phyloP scores from a whole-genome alignment of 1,284 basidiomycete genomes.

The Papiliotrema laurentii region DNA sequence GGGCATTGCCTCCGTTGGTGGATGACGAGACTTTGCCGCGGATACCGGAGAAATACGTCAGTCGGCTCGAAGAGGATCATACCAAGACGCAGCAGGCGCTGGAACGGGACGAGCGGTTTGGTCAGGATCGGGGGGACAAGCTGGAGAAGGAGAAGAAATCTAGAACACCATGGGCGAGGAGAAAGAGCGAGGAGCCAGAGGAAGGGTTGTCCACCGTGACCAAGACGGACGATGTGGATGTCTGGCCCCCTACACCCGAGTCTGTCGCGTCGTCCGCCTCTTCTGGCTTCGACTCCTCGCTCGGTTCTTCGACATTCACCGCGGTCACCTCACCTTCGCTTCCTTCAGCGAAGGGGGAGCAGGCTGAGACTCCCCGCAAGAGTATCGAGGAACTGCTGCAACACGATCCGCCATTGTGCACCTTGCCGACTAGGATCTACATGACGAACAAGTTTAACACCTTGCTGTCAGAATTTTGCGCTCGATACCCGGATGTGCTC shows the following conservation, averaged over 20 bases:
- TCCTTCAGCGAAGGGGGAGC: background rate
- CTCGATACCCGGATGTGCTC: constrained; percentile 22
- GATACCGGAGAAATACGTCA: constrained; percentile 44
- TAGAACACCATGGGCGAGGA: constrained; percentile 16
- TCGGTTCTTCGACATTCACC: background rate
- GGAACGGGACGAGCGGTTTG: constrained; percentile 5
- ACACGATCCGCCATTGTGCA: constrained; percentile 35
- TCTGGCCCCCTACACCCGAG: background rate
- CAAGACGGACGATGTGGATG: constrained; percentile 13
- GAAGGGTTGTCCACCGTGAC: too few species aligned
- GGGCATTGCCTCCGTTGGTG: constrained; percentile 38
- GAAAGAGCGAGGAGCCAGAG: constrained; percentile 2
- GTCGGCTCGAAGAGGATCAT: constrained; percentile 27
- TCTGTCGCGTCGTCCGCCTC: constrained; percentile 4
- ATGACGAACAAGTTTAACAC: constrained; percentile 39
- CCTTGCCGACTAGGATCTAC: constrained; percentile 30
- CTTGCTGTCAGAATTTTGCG: constrained; percentile 28
- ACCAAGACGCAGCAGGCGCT: constrained; percentile 19
- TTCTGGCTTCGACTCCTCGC: background rate
- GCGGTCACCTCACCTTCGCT: background rate
- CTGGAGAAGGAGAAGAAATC: constrained; percentile 6
- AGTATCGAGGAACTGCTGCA: constrained; percentile 24
- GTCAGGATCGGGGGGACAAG: background rate
- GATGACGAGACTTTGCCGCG: constrained; percentile 33
- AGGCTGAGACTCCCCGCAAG: constrained; percentile 12